These are phyloP conservation scores for Phlebopus sp. DNA, from an alignment of 1,284 basidiomycete species.

Conservation along the genomic window DNA sequence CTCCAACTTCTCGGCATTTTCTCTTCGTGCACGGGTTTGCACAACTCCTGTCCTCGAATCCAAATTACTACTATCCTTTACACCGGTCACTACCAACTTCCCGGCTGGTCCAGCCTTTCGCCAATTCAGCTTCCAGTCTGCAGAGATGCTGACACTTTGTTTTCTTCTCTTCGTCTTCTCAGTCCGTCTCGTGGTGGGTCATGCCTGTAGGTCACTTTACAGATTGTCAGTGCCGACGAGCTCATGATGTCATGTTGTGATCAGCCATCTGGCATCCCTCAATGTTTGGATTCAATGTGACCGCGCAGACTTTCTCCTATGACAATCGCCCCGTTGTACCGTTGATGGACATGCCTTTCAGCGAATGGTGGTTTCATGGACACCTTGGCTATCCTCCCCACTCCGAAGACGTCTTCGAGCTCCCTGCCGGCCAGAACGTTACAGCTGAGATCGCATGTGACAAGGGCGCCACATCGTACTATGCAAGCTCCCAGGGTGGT, in stretches of 20 bases:
- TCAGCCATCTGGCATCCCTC: constrained; percentile 22
- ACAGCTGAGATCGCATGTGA: constrained; percentile 30
- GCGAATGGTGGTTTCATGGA: constrained; percentile 45
- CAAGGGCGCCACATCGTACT: constrained; percentile 46
- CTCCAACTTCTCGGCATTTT: not conserved
- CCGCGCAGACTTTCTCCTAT: constrained; percentile 15
- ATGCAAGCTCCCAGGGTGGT: constrained; percentile 47
- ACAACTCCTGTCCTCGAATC: constrained; percentile 1
- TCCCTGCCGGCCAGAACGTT: constrained; percentile 29
- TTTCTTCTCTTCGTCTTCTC: not conserved
- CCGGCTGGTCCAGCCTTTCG: not conserved
- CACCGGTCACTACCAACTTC: not conserved
- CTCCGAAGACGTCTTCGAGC: constrained; percentile 34
- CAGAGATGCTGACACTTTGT: not conserved
- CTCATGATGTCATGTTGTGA: not conserved
- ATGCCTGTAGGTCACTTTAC: constrained; percentile 14
- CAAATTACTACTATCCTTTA: constrained; percentile 1
- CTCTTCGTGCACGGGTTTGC: constrained; percentile 4
- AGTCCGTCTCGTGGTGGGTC: constrained; percentile 11
- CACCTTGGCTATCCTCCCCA: constrained; percentile 35
- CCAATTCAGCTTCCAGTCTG: not conserved
- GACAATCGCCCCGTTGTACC: constrained; percentile 37
- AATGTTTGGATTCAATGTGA: constrained; percentile 32
- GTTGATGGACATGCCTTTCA: constrained; percentile 32
- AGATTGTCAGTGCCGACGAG: not conserved